phyloP scores from a whole-genome alignment of 1,284 basidiomycete species.

The Cryptococcus sp. region DNA sequence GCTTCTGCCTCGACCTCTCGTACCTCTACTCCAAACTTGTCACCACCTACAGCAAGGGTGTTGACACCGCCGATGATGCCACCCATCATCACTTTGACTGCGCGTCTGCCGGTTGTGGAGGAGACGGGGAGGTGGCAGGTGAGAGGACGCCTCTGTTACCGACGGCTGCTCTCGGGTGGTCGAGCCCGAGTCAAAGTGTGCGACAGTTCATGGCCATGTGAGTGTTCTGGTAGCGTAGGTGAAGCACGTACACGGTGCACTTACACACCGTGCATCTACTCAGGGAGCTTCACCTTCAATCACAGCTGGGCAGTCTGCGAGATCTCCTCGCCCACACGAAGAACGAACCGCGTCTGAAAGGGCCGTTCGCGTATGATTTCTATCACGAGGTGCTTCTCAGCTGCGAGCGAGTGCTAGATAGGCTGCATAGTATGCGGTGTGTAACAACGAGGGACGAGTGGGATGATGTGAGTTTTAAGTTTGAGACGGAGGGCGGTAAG shows the following conservation, averaged over 20 bases:
- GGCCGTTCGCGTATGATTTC: constrained; percentile 76
- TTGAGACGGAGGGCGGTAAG: too few species aligned
- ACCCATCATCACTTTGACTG: background rate
- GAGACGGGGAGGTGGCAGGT: background rate
- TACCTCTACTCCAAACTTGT: constrained; percentile 51
- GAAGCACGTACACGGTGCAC: too few species aligned
- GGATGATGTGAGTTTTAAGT: constrained; percentile 51
- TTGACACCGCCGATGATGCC: background rate
- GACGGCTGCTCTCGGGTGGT: constrained; percentile 9
- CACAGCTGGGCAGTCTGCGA: constrained; percentile 79
- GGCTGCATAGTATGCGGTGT: constrained; percentile 88
- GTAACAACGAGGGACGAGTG: constrained; percentile 92
- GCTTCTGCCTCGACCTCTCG: constrained; percentile 50
- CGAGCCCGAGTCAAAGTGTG: constrained; percentile 51
- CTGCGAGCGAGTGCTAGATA: constrained; percentile 81
- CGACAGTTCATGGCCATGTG: constrained; percentile 88
- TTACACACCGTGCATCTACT: too few species aligned
- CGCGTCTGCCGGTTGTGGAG: constrained; percentile 5
- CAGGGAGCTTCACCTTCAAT: constrained; percentile 91
- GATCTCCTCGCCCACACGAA: constrained; percentile 78
- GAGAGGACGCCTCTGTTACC: constrained; percentile 7
- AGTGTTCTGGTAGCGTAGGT: constrained; percentile 26
- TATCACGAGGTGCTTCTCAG: constrained; percentile 81
- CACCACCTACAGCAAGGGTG: constrained; percentile 34
- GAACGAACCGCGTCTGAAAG: constrained; percentile 91